phyloP scores from a whole-genome alignment of 495 filamentous ascomycete species.

The Ascodesmis nigricans region DNA sequence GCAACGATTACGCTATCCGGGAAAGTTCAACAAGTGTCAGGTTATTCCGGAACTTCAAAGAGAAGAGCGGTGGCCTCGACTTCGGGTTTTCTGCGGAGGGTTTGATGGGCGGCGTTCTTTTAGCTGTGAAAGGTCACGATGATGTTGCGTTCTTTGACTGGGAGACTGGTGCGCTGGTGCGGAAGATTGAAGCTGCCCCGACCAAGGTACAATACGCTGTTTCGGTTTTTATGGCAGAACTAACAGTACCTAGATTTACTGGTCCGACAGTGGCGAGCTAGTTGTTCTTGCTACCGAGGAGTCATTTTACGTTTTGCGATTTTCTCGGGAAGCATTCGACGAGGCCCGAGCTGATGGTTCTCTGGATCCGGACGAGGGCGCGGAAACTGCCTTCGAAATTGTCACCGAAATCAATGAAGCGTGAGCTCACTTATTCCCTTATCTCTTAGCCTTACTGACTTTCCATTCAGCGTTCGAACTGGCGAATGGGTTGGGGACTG shows the following conservation, averaged over 20 bases:
- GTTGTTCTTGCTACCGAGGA: conserved; percentile 88
- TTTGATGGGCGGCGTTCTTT: conserved; percentile 66
- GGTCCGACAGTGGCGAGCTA: conserved; percentile 89
- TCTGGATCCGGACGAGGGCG: conserved; percentile 86
- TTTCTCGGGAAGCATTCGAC: conserved; percentile 66
- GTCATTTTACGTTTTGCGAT: conserved; percentile 82
- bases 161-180: conserved; percentile 68
- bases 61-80: conserved; percentile 70
- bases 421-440: conserved; percentile 22
- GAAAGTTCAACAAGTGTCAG: conserved; percentile 86
- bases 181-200: conserved; percentile 90
- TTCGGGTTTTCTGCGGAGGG: conserved; percentile 93
- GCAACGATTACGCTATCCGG: conserved; percentile 92
- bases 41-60: conserved; percentile 93
- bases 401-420: conserved; percentile 87
- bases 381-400: conserved; percentile 90
- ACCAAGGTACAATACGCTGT: conserved; percentile 32
- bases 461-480: conserved; percentile 48
- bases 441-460: conserved; percentile 1
- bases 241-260: conserved; percentile 45
- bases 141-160: conserved; percentile 94
- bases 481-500: conserved; percentile 96
- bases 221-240: conserved; percentile 4
- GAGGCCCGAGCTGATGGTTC: conserved; percentile 57
- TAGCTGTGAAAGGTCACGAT: conserved; percentile 85